Percentiles rank a stretch among this genome's conserved stretches.
phyloP scores from a whole-genome alignment of 1,139 yeast genomes.

The Magnusiomyces suaveolens region DNA sequence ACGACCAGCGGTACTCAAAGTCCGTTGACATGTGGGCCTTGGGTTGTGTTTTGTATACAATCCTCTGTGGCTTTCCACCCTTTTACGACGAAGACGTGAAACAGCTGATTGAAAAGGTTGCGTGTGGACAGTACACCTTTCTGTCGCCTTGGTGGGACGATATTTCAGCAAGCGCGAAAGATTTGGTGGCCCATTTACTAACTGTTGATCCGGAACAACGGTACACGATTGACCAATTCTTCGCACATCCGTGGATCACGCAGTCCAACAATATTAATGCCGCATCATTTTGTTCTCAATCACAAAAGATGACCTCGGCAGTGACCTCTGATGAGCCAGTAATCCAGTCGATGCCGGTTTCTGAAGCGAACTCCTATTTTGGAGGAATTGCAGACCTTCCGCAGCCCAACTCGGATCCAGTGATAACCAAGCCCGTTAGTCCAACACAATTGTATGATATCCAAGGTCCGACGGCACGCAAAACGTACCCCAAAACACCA shows the following conservation, averaged over 20 bases:
- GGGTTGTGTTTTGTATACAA: conserved; percentile 84
- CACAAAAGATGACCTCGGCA: neutral
- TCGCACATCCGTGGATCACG: conserved; percentile 77
- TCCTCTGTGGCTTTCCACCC: conserved; percentile 92
- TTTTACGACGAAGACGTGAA: conserved; percentile 84
- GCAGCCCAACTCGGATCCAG: neutral
- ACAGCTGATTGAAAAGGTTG: conserved; percentile 69
- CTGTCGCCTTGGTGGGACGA: conserved; percentile 98
- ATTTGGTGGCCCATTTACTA: conserved; percentile 61
- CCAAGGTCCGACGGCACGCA: neutral
- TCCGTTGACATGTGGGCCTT: conserved; percentile 95
- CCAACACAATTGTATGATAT: too few relatives aligned
- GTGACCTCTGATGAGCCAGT: too few relatives aligned
- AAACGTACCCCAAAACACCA: neutral
- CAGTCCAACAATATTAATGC: conserved; percentile 23
- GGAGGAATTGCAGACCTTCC: neutral
- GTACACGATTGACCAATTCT: conserved; percentile 67
- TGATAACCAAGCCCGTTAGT: neutral
- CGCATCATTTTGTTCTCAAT: neutral
- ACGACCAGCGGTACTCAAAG: conserved; percentile 75
- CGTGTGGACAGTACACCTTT: conserved; percentile 74
- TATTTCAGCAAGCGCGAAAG: conserved; percentile 66
- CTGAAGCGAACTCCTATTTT: neutral
- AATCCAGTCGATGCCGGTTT: too few relatives aligned
- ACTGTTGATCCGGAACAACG: conserved; percentile 76